phyloP scores from a whole-genome alignment of 192 early-diverging fungal species.

The Entrophospora sp. region DNA sequence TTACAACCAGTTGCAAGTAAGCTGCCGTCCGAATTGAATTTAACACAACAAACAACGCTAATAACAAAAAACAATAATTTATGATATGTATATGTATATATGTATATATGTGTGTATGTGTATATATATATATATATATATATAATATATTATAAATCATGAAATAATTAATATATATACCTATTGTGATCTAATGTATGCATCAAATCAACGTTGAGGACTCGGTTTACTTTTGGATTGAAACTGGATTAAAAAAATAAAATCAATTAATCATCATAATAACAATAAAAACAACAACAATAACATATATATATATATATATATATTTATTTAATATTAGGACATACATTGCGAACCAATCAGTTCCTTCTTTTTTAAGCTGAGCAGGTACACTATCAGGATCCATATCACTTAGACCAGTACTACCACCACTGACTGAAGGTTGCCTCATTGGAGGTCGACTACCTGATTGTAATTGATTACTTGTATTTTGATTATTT shows the following conservation, averaged over 20 bases:
- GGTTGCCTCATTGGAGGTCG: slow-evolving; percentile 24
- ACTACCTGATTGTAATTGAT: slow-evolving; percentile 2
- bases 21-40: slow-evolving; percentile 88
- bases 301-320: too few species aligned
- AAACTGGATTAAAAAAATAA: slow-evolving; percentile 32
- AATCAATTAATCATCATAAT: too few species aligned
- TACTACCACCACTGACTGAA: slow-evolving; percentile 18
- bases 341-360: slow-evolving; percentile 81
- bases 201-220: slow-evolving; percentile 56
- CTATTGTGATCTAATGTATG: slow-evolving; percentile 45
- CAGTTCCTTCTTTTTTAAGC: slow-evolving; percentile 68
- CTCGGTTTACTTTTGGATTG: slow-evolving; percentile 55
- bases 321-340: too few species aligned
- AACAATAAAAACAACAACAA: too few species aligned
- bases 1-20: slow-evolving; percentile 93
- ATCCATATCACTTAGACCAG: slow-evolving; percentile 60
- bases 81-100: slow-evolving; percentile 34
- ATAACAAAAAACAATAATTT: slow-evolving; percentile 50
- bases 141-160: too few species aligned
- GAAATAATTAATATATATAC: too few species aligned
- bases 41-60: slow-evolving; percentile 96
- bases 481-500: slow-evolving; percentile 12
- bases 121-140: too few species aligned
- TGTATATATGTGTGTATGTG: too few species aligned
- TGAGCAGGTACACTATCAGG: slow-evolving; percentile 65